These are phyloP conservation scores for Beauveria caledonica DNA, from an alignment of 2,329 filamentous ascomycete species.

Conservation along the genomic window DNA sequence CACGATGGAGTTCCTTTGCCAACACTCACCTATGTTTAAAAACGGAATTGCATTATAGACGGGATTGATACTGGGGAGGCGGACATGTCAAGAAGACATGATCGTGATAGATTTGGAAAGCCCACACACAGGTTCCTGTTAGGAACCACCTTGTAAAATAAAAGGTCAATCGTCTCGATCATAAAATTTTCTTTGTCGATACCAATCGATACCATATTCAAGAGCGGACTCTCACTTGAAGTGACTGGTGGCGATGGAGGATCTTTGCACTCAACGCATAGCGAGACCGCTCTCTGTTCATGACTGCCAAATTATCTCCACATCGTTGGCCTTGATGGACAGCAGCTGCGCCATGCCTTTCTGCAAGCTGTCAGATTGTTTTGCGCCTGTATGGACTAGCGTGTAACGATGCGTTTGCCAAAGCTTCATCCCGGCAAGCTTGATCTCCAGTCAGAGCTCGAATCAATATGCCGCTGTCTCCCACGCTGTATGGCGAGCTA, in stretches of 20 bases:
- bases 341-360: background rate
- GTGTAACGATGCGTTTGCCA: background rate
- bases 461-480: background rate
- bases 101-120: slow-evolving; percentile 28
- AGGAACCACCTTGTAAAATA: slow-evolving; percentile 35
- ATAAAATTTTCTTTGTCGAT: slow-evolving; percentile 22
- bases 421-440: background rate
- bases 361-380: too few species aligned
- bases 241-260: background rate
- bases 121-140: slow-evolving; percentile 23
- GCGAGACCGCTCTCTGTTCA: background rate
- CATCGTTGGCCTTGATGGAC: background rate
- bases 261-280: background rate
- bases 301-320: background rate
- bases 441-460: background rate
- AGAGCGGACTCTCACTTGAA: background rate
- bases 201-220: slow-evolving; percentile 8
- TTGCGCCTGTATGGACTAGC: background rate
- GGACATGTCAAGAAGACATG: slow-evolving; percentile 25
- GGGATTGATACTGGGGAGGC: slow-evolving; percentile 12
- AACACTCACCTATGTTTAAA: slow-evolving; percentile 11
- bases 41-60: slow-evolving; percentile 14
- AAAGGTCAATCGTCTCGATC: slow-evolving; percentile 33
- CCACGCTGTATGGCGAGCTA: background rate
- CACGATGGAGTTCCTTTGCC: slow-evolving; percentile 4